phyloP scores from a whole-genome alignment of 225 moss, liverwort and hornwort species.

The Marchantia paleacea region DNA sequence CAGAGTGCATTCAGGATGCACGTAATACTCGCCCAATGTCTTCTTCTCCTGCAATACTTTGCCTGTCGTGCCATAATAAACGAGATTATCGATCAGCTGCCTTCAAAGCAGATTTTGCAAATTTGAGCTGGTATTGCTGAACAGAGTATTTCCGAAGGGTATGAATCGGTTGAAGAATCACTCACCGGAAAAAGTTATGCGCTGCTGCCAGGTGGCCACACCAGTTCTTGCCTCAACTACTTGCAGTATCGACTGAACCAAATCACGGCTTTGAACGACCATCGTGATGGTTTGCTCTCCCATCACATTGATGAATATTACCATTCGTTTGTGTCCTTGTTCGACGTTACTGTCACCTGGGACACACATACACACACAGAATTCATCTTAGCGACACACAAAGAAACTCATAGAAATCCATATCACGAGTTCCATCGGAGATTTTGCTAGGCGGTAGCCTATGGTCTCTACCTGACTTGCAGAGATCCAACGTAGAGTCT shows the following conservation, averaged over 20 bases:
- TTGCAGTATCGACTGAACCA: constrained; percentile 58
- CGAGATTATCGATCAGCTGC: too few species aligned
- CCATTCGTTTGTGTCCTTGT: constrained; percentile 91
- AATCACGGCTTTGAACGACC: constrained; percentile 79
- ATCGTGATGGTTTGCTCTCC: constrained; percentile 85
- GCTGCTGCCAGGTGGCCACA: constrained; percentile 71
- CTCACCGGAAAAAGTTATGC: constrained; percentile 75
- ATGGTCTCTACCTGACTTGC: constrained; percentile 66
- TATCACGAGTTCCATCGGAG: background rate
- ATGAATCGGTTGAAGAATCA: background rate
- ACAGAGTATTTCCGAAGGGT: background rate
- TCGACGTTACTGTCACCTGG: constrained; percentile 79
- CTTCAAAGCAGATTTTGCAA: background rate
- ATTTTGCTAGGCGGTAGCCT: background rate
- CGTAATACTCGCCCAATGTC: constrained; percentile 65
- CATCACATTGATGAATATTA: constrained; percentile 66
- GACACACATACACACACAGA: too few species aligned
- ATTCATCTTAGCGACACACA: background rate
- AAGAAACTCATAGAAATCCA: background rate
- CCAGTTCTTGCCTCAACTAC: constrained; percentile 74
- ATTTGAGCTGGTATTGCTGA: background rate
- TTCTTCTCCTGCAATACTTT: constrained; percentile 79
- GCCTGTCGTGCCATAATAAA: constrained; percentile 38
- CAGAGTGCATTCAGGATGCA: constrained; percentile 70
- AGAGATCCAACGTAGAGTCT: constrained; percentile 82